Evolutionary conservation across 202 grass and related monocot genomes (phyloP).

Genomic region (Elaeis oleifera): DNA sequence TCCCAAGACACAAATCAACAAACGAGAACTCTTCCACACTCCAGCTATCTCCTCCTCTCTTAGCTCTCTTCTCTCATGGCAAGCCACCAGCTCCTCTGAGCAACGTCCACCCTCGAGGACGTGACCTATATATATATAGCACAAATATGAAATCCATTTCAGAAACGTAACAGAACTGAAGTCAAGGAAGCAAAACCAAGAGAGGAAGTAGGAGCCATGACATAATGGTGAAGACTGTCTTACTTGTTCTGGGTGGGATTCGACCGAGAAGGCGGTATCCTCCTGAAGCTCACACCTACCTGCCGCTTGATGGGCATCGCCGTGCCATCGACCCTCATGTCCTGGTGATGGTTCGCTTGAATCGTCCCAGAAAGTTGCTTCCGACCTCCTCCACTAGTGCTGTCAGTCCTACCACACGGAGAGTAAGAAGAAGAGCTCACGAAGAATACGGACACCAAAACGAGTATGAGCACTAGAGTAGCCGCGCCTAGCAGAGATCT

Average conservation of each 20-base stretch:
- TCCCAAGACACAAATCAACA: too few relatives aligned
- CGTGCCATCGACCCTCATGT: slow-evolving; percentile 9
- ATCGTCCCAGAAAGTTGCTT: slow-evolving; percentile 11
- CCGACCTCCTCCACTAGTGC: background rate
- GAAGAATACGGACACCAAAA: slow-evolving; percentile 3
- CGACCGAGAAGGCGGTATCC: slow-evolving; percentile 17
- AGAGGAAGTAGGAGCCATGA: too few relatives aligned
- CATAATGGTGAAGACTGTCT: background rate
- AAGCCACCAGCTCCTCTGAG: too few relatives aligned
- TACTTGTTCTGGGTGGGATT: slow-evolving; percentile 28
- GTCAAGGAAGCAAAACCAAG: too few relatives aligned
- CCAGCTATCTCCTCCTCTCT: too few relatives aligned
- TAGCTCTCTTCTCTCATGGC: too few relatives aligned
- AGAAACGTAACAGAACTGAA: too few relatives aligned
- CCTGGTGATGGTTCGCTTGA: background rate
- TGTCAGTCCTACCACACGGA: too few relatives aligned
- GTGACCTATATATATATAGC: too few relatives aligned
- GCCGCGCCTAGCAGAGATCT: slow-evolving; percentile 7
- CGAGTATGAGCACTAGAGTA: slow-evolving; percentile 2
- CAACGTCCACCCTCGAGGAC: too few relatives aligned
- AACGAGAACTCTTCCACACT: too few relatives aligned
- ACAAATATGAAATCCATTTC: too few relatives aligned
- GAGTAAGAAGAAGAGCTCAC: slow-evolving; percentile 11
- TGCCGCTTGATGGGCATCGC: slow-evolving; percentile 6
- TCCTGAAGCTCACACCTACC: slow-evolving; percentile 25